Evolutionary conservation across 768 basidiomycete genomes (phyloP).

Genomic region (Jaapia argillacea): DNA sequence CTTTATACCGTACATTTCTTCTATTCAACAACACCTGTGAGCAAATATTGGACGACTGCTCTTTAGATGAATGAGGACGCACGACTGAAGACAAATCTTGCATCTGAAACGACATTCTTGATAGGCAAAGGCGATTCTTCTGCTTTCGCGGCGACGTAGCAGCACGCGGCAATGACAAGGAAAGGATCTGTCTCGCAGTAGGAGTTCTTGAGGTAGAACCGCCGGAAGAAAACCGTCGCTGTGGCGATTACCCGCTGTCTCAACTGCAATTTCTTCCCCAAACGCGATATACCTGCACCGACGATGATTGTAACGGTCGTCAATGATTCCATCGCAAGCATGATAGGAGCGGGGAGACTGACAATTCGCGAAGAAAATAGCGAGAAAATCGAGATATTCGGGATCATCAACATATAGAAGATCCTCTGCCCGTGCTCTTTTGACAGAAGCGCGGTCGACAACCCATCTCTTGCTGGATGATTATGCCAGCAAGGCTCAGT

Average conservation of each 20-base stretch:
- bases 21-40: slow-evolving; percentile 19
- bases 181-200: slow-evolving; percentile 96
- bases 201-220: slow-evolving; percentile 95
- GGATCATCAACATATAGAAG: slow-evolving; percentile 69
- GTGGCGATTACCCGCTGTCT: slow-evolving; percentile 91
- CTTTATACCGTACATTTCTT: slow-evolving; percentile 63
- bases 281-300: slow-evolving; percentile 64
- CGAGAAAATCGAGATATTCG: slow-evolving; percentile 70
- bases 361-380: slow-evolving; percentile 88
- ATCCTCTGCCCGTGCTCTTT: slow-evolving; percentile 69
- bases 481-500: background rate
- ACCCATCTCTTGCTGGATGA: slow-evolving; percentile 79
- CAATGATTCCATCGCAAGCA: background rate
- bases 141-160: slow-evolving; percentile 93
- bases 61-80: slow-evolving; percentile 20
- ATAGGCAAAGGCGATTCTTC: slow-evolving; percentile 95
- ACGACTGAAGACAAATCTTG: slow-evolving; percentile 69
- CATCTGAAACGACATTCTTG: slow-evolving; percentile 83
- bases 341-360: slow-evolving; percentile 11
- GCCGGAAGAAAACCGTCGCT: slow-evolving; percentile 87
- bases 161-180: slow-evolving; percentile 85
- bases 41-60: background rate
- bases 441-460: slow-evolving; percentile 68
- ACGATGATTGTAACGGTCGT: too few relatives aligned
- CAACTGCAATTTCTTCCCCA: slow-evolving; percentile 74